Base-by-base conservation (phyloP, 2,329 filamentous ascomycete species). In the Ilyonectria sp. region DNA sequence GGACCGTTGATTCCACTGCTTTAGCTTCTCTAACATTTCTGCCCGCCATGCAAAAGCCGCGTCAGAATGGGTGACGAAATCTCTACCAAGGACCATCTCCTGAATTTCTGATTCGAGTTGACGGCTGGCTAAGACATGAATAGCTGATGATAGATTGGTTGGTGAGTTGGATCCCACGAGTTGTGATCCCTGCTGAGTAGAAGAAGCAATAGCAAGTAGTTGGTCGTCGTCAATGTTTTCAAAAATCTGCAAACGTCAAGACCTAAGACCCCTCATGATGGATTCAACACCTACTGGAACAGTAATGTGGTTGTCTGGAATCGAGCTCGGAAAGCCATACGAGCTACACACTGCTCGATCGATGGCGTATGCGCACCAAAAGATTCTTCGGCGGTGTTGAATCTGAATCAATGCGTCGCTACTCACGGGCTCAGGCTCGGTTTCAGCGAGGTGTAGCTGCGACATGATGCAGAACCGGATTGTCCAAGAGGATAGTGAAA, bases 351-450 rank as follows among this genome's bases (percentile, higher is more conserved):
- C 63, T 35, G 56, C 56, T 37, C 63, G 46, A 13, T 65, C 63
- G 17, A 65, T 55, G n/a, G 46, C 56, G 47, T 65, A 65, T 17
- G 63, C 63, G n/a, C 55, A 65, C 63, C 63, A 65, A 17, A 65
- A 65, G 21, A 60, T 21, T 31, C 50, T 49, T 15, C 63, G 44
- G 4, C 63, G 63, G 50, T 65, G 63, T 17, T 65, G 55, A 5
- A 60, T 54, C 11, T 65, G 33, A 10, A 60, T 31, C 26, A 60
- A 21, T 4, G 63, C 21, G 10, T 60, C 56, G 26, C 26, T 15
- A 29, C 23, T 46, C 6, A 40, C n/a, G 4, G 54, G 43, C 17
- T 19, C 23, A 40, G 54, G 54, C 49, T 65, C 63, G 3, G 49
- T 50, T 21, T 65, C 63, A 13, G 37, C 26, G 2, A 65, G 35